Evolutionary conservation across 2,329 filamentous ascomycete genomes (phyloP).

Genomic region (Hypoxylon sp.): DNA sequence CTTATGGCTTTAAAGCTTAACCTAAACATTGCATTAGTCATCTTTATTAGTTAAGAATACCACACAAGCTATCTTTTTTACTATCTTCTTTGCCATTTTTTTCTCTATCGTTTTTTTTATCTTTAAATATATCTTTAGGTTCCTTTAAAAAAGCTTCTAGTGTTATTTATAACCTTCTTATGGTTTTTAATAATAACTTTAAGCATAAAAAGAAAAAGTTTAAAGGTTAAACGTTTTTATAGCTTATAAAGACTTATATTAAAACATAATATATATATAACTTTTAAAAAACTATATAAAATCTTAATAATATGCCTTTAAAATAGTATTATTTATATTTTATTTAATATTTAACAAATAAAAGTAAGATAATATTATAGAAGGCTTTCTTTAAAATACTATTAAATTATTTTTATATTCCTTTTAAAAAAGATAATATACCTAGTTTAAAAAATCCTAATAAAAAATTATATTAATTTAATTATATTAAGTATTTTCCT

Average conservation of each 20-base stretch:
- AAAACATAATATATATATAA: background rate
- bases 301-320: background rate
- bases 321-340: background rate
- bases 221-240: background rate
- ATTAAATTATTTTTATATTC: background rate
- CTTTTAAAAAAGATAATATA: background rate
- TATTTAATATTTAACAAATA: background rate
- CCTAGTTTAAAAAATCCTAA: background rate
- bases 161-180: background rate
- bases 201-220: background rate
- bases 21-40: no score
- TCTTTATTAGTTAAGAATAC: no score
- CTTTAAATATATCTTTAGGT: background rate
- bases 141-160: background rate
- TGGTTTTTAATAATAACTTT: background rate
- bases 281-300: background rate
- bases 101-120: background rate
- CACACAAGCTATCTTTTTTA: background rate
- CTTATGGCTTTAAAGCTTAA: no score
- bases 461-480: background rate
- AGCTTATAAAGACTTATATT: background rate
- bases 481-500: background rate
- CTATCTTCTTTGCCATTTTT: no score
- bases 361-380: background rate
- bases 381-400: background rate